Evolutionary conservation across 352 stramenopile species (phyloP), one percentile per base, ranked within the genome.

Genomic region (Phytophthora meadii): DNA sequence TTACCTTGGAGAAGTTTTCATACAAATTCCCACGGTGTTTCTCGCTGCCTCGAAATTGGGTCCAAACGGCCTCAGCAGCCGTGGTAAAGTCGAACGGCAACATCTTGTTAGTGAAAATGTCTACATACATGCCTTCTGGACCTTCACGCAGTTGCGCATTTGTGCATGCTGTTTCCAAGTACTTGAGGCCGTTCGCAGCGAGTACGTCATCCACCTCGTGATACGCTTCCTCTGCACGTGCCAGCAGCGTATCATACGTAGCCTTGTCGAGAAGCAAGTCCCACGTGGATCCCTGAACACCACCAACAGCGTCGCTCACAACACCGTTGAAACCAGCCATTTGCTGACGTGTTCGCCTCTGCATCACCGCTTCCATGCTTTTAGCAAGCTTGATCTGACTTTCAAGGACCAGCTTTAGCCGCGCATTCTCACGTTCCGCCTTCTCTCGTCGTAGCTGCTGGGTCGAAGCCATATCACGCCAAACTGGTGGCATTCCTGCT

Each of bases 21-120:
- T 75, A 77, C 17, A 84, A 56, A 53, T 72, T 77, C 17, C 78
- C 75, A 25, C 76, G 67, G 15, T 82, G 78, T 27, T 81, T 72
- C 19, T 82, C 67, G 4, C 72, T 77, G 7, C 74, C 74, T n/a
- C 70, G 68, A 57, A 82, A 82, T 52, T 86, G 70, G 37, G 57
- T 68, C 77, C 77, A 86, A 36, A 82, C 77, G 0, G 64, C 74
- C 12, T 71, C 55, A 5, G 66, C 73, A 5, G 72, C 70, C 7
- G 74, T 73, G 25, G 70, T 68, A 14, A 81, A 72, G 40, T 80
- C 72, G 39, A 86, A 86, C 27, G 77, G 77, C 47, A 86, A 41
- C 61, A 81, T 60, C 41, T 81, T 84, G 64, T 72, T 84, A 5
- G 61, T 78, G 39, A 81, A 76, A 53, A 86, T 77, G 15, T 86